Percentiles rank a stretch among this genome's conserved stretches.
Conservation (phyloP, 2,329 filamentous ascomycete species). For the Trichoderma polysporum region DNA sequence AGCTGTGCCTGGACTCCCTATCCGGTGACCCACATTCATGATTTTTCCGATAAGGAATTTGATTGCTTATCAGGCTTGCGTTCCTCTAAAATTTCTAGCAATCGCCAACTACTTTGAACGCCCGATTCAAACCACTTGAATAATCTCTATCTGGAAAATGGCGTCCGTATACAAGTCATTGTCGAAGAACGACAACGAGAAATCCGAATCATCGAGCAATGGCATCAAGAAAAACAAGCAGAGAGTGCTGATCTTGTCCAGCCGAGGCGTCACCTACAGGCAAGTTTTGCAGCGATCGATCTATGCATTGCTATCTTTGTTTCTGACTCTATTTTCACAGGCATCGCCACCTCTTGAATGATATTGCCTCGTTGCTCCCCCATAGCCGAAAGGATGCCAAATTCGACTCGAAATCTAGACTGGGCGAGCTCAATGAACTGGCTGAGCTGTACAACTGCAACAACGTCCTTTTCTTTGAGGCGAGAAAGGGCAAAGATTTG, state of each 20-base stretch:
- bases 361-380: slow-evolving; percentile 83
- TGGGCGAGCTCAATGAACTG: slow-evolving; percentile 75
- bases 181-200: slow-evolving; percentile 56
- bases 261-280: slow-evolving; percentile 87
- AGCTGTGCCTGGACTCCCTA: neutral
- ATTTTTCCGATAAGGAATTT: slow-evolving; percentile 18
- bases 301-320: neutral
- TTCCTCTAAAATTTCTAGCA: slow-evolving; percentile 14
- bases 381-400: slow-evolving; percentile 94
- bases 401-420: slow-evolving; percentile 91
- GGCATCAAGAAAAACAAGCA: slow-evolving; percentile 64
- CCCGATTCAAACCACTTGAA: neutral
- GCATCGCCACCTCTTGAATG: slow-evolving; percentile 80
- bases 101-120: neutral
- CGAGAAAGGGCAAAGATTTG: slow-evolving; percentile 88
- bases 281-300: slow-evolving; percentile 35
- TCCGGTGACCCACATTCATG: neutral
- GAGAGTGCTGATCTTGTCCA: slow-evolving; percentile 85
- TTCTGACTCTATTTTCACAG: slow-evolving; percentile 38
- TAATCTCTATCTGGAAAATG: slow-evolving; percentile 41
- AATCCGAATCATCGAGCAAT: slow-evolving; percentile 49
- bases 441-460: slow-evolving; percentile 86
- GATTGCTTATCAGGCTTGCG: slow-evolving; percentile 15
- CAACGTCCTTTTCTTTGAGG: slow-evolving; percentile 93
- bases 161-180: slow-evolving; percentile 74